phyloP scores from a whole-genome alignment of 148 eudicot genomes.

The Simmondsia chinensis region DNA sequence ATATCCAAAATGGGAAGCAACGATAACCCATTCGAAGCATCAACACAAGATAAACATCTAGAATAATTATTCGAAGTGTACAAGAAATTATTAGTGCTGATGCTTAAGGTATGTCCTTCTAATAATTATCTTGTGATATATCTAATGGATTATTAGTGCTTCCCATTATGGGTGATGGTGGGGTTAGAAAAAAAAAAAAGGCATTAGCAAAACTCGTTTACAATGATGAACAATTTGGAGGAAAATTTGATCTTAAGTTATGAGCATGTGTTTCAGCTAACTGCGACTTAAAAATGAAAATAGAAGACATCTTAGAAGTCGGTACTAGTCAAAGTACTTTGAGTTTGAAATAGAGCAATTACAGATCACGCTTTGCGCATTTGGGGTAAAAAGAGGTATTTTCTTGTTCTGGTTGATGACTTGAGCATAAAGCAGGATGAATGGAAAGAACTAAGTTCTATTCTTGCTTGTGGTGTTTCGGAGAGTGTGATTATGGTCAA shows the following conservation, averaged over 20 bases:
- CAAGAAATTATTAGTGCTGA: no score
- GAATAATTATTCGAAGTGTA: background rate
- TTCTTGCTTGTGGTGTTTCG: no score
- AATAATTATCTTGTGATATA: background rate
- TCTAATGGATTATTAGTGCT: conserved; percentile 3
- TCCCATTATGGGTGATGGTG: conserved; percentile 21
- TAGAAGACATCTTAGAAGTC: no score
- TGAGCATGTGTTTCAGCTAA: conserved; percentile 24
- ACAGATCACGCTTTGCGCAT: no score
- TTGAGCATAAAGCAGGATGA: no score
- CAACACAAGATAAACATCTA: background rate
- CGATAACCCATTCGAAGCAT: background rate
- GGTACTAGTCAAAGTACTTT: no score
- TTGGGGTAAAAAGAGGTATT: no score
- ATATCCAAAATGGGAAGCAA: conserved; percentile 22
- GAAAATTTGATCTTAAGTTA: conserved; percentile 10
- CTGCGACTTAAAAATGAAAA: conserved; percentile 1
- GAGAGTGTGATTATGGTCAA: no score
- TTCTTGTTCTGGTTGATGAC: no score
- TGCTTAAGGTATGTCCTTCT: no score
- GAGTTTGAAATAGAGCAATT: no score
- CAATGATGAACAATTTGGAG: conserved; percentile 1
- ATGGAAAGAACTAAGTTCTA: no score
- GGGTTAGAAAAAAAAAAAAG: conserved; percentile 25
- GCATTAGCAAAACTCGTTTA: conserved; percentile 17